Percentiles rank a stretch among this genome's conserved stretches.
phyloP scores from a whole-genome alignment of 2,329 filamentous ascomycete genomes.

The Pseudocercospora cruenta region DNA sequence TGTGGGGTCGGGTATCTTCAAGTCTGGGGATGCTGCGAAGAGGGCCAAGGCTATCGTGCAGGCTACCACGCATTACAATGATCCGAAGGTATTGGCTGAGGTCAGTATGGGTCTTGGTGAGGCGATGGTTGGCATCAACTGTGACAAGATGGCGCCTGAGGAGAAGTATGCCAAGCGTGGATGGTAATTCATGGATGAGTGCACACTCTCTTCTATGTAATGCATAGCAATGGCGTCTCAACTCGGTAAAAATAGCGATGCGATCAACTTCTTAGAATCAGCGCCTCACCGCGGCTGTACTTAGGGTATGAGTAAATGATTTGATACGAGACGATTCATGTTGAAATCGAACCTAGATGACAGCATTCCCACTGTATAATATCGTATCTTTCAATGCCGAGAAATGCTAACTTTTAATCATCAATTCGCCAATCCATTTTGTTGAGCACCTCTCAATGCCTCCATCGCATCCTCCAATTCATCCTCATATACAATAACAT shows the following conservation, averaged over 20 bases:
- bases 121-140: slow-evolving; percentile 97
- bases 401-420: background rate
- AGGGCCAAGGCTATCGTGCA: slow-evolving; percentile 92
- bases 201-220: background rate
- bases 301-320: too few species aligned
- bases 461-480: slow-evolving; percentile 74
- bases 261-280: background rate
- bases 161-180: slow-evolving; percentile 85
- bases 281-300: background rate
- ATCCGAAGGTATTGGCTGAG: slow-evolving; percentile 82
- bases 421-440: slow-evolving; percentile 14
- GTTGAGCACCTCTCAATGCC: slow-evolving; percentile 55
- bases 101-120: slow-evolving; percentile 89
- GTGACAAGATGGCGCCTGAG: slow-evolving; percentile 71
- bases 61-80: slow-evolving; percentile 87
- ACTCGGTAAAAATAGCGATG: background rate
- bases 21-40: slow-evolving; percentile 87
- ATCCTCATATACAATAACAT: slow-evolving; percentile 79
- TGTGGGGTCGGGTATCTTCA: slow-evolving; percentile 96
- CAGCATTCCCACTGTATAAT: too few species aligned
- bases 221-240: slow-evolving; percentile 5
- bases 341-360: too few species aligned
- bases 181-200: slow-evolving; percentile 60
- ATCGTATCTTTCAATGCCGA: too few species aligned
- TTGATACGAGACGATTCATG: too few species aligned